phyloP scores from a whole-genome alignment of 768 basidiomycete genomes.

The Cubamyces sp. region DNA sequence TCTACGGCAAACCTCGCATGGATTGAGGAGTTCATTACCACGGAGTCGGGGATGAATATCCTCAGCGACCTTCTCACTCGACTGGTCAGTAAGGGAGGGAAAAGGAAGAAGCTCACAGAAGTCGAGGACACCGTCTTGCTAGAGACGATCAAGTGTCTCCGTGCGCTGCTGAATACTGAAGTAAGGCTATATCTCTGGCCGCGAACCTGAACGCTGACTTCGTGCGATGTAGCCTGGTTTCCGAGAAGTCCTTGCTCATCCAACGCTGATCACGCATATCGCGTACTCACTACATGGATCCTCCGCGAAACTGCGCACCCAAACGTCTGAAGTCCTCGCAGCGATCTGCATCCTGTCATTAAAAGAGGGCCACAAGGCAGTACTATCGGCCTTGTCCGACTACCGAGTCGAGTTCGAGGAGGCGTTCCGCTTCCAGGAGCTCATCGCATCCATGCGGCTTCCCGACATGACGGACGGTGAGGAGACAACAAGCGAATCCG shows the following conservation, averaged over 20 bases:
- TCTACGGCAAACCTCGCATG: constrained; percentile 81
- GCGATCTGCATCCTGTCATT: constrained; percentile 80
- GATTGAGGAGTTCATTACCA: constrained; percentile 76
- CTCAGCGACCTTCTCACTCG: constrained; percentile 60
- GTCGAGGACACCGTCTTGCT: constrained; percentile 67
- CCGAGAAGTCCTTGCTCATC: constrained; percentile 61
- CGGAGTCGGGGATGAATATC: constrained; percentile 65
- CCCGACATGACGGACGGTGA: constrained; percentile 49
- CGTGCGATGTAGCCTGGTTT: constrained; percentile 65
- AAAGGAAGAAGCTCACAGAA: constrained; percentile 62
- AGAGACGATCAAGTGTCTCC: constrained; percentile 78
- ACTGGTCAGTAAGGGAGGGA: constrained; percentile 71
- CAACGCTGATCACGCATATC: constrained; percentile 72
- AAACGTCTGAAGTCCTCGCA: constrained; percentile 78
- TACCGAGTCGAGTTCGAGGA: constrained; percentile 74
- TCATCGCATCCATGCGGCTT: constrained; percentile 65
- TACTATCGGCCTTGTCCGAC: constrained; percentile 81
- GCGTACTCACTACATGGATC: constrained; percentile 69
- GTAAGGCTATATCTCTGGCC: constrained; percentile 45
- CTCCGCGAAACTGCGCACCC: constrained; percentile 68
- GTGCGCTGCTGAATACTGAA: constrained; percentile 84
- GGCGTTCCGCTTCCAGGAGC: constrained; percentile 76
- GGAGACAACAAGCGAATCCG: constrained; percentile 38
- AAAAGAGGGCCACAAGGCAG: constrained; percentile 70
- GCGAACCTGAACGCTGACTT: too few species aligned